Base-by-base conservation (phyloP, 1,284 basidiomycete genomes). In the Malassezia globosa region DNA sequence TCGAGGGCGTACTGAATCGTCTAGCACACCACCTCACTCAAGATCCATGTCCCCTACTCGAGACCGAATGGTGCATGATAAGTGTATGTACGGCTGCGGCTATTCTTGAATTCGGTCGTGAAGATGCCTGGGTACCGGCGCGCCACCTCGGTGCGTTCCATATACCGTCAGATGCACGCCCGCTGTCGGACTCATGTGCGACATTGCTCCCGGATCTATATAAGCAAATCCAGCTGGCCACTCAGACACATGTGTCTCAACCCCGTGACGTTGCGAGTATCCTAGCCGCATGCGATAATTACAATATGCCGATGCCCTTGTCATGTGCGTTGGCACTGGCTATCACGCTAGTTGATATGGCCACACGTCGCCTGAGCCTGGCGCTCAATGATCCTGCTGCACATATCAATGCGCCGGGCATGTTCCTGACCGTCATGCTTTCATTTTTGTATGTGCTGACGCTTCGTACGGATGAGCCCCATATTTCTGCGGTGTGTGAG, bases 21-120 rank as follows among this genome's bases (percentile, higher is more conserved):
- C 35, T 37, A 19, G n/a, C n/a, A 18, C n/a, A 13, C 11, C 8
- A n/a, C 10, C 19, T 37, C n/a, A n/a, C 13, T 10, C 13, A 16
- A 10, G 35, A n/a, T 11, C 35, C 35, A 37, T 37, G 35, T 5
- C 16, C 35, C n/a, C 37, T 43, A 19, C 80, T 85, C 44, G 87
- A 88, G 67, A 81, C 83, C 19, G 85, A 87, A 55, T 97, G 92
- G 92, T 84, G 87, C 60, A 87, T 92, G 82, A 90, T 96, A 84
- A 89, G 80, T 0, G 76, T 52, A 82, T 89, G 40, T 23, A 14
- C 16, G 66, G 77, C 92, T n/a, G 77, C 80, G 5, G 79, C 84
- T 0, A 70, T 94, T 10, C 76, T 94, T 59, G 87, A 95, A 73
- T 95, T 88, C 60, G 87, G 88, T 22, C 77, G 80, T 16, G 76